Evolutionary conservation across 257 asterid genomes (phyloP).

Genomic region (Solanum verrucosum): DNA sequence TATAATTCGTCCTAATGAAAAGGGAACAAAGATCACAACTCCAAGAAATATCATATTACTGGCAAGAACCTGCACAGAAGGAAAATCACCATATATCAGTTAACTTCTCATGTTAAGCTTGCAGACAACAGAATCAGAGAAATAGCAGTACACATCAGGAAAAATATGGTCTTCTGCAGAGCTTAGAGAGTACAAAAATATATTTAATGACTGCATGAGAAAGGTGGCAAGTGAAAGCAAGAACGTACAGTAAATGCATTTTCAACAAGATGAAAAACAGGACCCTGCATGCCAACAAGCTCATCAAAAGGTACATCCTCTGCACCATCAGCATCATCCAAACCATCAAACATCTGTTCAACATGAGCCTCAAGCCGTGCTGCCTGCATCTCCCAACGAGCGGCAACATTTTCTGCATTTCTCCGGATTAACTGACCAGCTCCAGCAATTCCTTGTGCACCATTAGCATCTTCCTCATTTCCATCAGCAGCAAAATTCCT

Average conservation of each 20-base stretch:
- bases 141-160: not conserved
- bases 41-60: slow-evolving; percentile 98
- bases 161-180: not conserved
- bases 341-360: slow-evolving; percentile 97
- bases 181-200: not conserved
- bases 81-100: not conserved
- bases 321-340: slow-evolving; percentile 99
- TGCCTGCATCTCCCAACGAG: slow-evolving; percentile 96
- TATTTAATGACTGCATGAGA: not conserved
- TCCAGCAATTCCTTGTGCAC: slow-evolving; percentile 81
- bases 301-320: slow-evolving; percentile 99
- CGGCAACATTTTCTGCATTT: slow-evolving; percentile 96
- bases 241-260: slow-evolving; percentile 88
- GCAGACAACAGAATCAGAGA: not conserved
- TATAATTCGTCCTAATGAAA: slow-evolving; percentile 75
- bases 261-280: slow-evolving; percentile 94
- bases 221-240: not conserved
- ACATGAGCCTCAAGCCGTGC: slow-evolving; percentile 97
- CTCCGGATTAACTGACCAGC: slow-evolving; percentile 85
- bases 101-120: not conserved
- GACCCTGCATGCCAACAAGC: slow-evolving; percentile 99
- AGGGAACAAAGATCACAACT: slow-evolving; percentile 78
- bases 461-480: slow-evolving; percentile 83
- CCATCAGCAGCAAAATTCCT: slow-evolving; percentile 65
- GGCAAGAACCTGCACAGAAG: slow-evolving; percentile 80